These are phyloP conservation scores for Solanum chilense DNA, from an alignment of 257 asterid genomes.

Conservation along the genomic window DNA sequence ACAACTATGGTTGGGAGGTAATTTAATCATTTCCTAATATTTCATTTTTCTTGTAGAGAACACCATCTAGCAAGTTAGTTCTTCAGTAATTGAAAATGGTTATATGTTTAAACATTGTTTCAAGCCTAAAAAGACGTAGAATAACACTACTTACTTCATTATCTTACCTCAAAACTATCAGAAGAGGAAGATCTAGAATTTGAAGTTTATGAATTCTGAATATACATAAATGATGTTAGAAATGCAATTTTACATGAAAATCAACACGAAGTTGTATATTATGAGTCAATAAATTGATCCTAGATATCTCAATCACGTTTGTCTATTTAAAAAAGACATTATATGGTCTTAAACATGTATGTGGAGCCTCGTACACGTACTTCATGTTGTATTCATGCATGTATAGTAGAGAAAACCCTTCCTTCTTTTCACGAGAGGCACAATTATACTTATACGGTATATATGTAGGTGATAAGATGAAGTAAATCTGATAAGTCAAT, in stretches of 20 bases:
- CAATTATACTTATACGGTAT: neutral
- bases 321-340: neutral
- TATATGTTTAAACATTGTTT: neutral
- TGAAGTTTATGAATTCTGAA: neutral
- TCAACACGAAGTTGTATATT: neutral
- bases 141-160: neutral
- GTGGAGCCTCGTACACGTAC: neutral
- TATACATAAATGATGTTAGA: too few species aligned
- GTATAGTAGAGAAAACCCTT: neutral
- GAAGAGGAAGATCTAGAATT: neutral
- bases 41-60: neutral
- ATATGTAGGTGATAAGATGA: too few species aligned
- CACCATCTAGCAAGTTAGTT: neutral
- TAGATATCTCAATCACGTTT: neutral
- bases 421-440: neutral
- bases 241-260: neutral
- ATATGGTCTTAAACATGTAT: neutral
- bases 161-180: neutral
- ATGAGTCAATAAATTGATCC: neutral
- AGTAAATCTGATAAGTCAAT: neutral
- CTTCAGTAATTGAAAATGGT: too few species aligned
- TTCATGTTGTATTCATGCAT: too few species aligned
- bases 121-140: neutral
- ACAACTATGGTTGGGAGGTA: constrained; percentile 78
- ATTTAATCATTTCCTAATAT: neutral